Evolutionary conservation across 2,329 filamentous ascomycete genomes (phyloP).

Genomic region (Didymellaceae sp.): DNA sequence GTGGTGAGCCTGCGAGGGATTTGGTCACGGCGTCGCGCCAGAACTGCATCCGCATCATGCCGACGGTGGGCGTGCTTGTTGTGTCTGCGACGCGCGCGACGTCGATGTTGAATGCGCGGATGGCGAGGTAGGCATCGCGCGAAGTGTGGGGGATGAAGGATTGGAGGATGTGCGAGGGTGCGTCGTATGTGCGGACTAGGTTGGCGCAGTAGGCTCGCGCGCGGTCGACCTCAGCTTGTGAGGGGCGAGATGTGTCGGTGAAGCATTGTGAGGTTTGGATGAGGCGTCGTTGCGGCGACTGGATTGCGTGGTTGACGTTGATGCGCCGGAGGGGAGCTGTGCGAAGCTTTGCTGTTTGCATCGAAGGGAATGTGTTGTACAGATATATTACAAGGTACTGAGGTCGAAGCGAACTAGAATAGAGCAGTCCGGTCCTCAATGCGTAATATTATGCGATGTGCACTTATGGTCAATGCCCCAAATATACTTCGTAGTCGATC

Average conservation of each 20-base stretch:
- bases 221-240: conserved; percentile 59
- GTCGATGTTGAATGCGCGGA: conserved; percentile 92
- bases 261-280: conserved; percentile 34
- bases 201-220: conserved; percentile 66
- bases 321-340: conserved; percentile 28
- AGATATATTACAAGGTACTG: not conserved
- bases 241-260: conserved; percentile 28
- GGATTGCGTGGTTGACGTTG: not conserved
- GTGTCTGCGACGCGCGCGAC: conserved; percentile 88
- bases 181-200: conserved; percentile 80
- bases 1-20: conserved; percentile 77
- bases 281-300: conserved; percentile 20
- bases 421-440: no score
- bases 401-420: no score
- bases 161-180: conserved; percentile 84
- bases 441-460: no score
- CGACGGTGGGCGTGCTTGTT: conserved; percentile 86
- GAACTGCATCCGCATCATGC: conserved; percentile 89
- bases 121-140: conserved; percentile 84
- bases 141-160: conserved; percentile 79
- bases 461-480: no score
- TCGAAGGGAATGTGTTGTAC: conserved; percentile 18
- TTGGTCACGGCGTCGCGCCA: conserved; percentile 86
- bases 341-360: conserved; percentile 31
- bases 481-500: no score